These are phyloP conservation scores for Xylaria telfairii DNA, from an alignment of 495 filamentous ascomycete species.

Conservation along the genomic window DNA sequence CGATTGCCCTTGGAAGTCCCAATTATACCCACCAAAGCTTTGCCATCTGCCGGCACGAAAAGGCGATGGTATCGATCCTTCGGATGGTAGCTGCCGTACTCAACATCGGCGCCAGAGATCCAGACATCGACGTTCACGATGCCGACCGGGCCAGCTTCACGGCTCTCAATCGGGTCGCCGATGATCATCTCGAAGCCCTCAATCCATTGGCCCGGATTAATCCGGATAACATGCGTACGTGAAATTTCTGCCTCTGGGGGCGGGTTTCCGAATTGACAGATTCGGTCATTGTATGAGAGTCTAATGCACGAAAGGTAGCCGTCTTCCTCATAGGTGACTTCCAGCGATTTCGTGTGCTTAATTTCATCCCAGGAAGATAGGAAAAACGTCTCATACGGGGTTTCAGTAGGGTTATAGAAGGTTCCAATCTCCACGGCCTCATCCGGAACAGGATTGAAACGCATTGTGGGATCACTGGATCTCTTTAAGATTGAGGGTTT, in stretches of 20 bases:
- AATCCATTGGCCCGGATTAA: background rate
- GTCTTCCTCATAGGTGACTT: conserved; percentile 7
- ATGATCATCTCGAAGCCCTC: conserved; percentile 3
- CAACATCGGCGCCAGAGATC: background rate
- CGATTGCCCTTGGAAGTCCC: conserved; percentile 9
- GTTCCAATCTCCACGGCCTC: conserved; percentile 10
- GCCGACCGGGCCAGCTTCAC: conserved; percentile 6
- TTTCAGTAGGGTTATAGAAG: background rate
- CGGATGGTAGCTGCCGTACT: background rate
- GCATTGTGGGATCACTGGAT: background rate
- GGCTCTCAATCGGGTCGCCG: conserved; percentile 11
- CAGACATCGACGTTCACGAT: conserved; percentile 14
- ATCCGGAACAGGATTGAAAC: background rate
- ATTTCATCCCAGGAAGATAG: background rate
- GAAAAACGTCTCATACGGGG: background rate
- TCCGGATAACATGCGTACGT: conserved; percentile 1
- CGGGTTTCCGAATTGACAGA: background rate
- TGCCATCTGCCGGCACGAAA: conserved; percentile 9
- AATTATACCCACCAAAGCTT: background rate
- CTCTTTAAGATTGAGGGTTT: background rate
- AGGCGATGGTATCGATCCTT: background rate
- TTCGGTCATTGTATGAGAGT: background rate
- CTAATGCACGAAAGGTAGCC: conserved; percentile 13
- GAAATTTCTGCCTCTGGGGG: conserved; percentile 3
- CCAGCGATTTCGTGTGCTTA: background rate